Conservation (phyloP, 2,329 filamentous ascomycete genomes). For the Aspergillus unguis region DNA sequence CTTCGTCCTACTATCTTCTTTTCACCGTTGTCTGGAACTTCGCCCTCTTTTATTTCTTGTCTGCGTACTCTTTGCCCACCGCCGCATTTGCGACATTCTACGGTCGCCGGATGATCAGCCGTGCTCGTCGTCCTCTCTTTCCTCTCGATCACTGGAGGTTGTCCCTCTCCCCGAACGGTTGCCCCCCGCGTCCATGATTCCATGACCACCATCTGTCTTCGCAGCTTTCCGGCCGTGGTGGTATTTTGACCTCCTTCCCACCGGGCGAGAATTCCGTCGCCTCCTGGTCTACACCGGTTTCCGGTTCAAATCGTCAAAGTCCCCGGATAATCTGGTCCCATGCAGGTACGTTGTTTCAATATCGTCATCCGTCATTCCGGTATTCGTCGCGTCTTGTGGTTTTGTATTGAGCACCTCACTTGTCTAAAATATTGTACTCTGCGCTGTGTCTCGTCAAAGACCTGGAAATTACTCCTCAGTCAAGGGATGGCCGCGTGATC, state of each 20-base stretch:
- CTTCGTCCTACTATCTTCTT: conserved; percentile 3
- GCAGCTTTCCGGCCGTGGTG: conserved; percentile 33
- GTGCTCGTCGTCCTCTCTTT: conserved; percentile 17
- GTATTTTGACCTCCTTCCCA: conserved; percentile 35
- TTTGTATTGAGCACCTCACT: neutral
- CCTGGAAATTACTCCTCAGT: conserved; percentile 3
- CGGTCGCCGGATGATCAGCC: conserved; percentile 23
- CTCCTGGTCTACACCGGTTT: conserved; percentile 27
- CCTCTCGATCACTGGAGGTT: conserved; percentile 20
- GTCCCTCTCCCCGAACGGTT: conserved; percentile 21
- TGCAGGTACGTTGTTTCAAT: conserved; percentile 36
- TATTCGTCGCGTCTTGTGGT: neutral
- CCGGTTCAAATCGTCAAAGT: conserved; percentile 21
- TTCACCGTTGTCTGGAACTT: conserved; percentile 5
- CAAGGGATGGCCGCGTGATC: conserved; percentile 1
- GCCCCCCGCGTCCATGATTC: conserved; percentile 42
- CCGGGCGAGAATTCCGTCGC: conserved; percentile 23
- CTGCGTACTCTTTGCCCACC: neutral
- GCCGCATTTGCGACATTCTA: conserved; percentile 3
- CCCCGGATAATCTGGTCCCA: conserved; percentile 32
- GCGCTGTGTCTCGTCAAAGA: neutral
- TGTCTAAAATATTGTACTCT: neutral
- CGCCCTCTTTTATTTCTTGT: conserved; percentile 2
- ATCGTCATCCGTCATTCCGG: conserved; percentile 1
- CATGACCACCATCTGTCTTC: conserved; percentile 28